Conservation (phyloP, 2,329 filamentous ascomycete genomes). For the Didymellaceae sp. region DNA sequence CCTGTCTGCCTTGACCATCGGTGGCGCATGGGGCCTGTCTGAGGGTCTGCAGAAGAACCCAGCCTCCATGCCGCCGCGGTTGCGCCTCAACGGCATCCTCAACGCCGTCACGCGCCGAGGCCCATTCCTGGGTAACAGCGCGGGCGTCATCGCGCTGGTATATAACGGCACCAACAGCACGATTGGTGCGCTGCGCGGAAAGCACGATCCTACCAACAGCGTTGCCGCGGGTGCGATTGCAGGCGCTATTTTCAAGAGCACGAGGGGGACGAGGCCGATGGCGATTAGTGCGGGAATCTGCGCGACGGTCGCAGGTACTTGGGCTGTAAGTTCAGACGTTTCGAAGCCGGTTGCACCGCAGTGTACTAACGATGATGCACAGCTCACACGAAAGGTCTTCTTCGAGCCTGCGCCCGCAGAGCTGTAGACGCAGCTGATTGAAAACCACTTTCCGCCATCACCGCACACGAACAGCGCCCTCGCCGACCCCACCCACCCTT, state of each 20-base stretch:
- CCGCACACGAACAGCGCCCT: background rate
- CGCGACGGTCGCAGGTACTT: slow-evolving; percentile 80
- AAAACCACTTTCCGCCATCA: background rate
- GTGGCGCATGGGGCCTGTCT: slow-evolving; percentile 89
- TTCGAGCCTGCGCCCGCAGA: slow-evolving; percentile 28
- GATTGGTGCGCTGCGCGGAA: slow-evolving; percentile 49
- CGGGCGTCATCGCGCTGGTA: slow-evolving; percentile 91
- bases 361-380: slow-evolving; percentile 9
- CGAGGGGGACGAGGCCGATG: slow-evolving; percentile 87
- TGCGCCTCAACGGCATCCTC: slow-evolving; percentile 90
- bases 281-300: slow-evolving; percentile 92
- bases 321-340: slow-evolving; percentile 69
- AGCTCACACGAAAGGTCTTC: slow-evolving; percentile 39
- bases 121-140: slow-evolving; percentile 94
- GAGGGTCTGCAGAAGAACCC: slow-evolving; percentile 81
- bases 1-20: slow-evolving; percentile 80
- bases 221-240: slow-evolving; percentile 84
- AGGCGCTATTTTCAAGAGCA: slow-evolving; percentile 97
- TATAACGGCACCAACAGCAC: slow-evolving; percentile 76
- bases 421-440: slow-evolving; percentile 5
- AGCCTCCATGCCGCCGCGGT: slow-evolving; percentile 79
- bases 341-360: too few species aligned
- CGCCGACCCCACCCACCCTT: background rate
- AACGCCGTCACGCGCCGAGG: slow-evolving; percentile 93
- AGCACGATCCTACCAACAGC: slow-evolving; percentile 81